Base-by-base conservation (phyloP, 371 early-diverging fungal genomes). In the Rhizopus stolonifer region DNA sequence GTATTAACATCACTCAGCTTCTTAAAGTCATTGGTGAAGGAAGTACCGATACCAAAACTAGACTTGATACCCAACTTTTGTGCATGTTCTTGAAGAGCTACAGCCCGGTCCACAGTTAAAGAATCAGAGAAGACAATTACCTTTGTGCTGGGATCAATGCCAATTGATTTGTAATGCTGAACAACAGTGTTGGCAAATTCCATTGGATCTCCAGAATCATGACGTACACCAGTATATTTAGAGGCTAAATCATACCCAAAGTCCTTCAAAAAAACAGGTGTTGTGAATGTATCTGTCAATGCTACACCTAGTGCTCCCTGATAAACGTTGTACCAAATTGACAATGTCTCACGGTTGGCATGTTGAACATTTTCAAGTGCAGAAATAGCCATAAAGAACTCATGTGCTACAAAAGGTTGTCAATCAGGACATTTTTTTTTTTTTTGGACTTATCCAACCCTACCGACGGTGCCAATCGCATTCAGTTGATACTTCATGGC, bases 331-430 rank as follows among this genome's bases (percentile, higher is more conserved):
- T 76, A 56, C 91, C 91, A 91, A 29, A 72, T 78, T 6, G 68
- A 47, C 22, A 90, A 50, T 2, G 89, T 82, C 23, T 74, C 65
- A 8, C 66, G 65, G 51, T 90, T 89, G 1, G 84, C 89, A 36
- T 76, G 70, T 24, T 73, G 54, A 7, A 88, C 72, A 15, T 80
- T 83, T 34, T 80, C 80, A 39, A 89, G 58, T 11, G 87, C 89
- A 7, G 88, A 84, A n/a, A 81, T 65, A 1, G 81, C 91, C 89
- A 89, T 90, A 51, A 81, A 85, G 76, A 85, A 90, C 46, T 90
- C 91, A 61, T 90, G 91, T 0, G 86, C 85, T 52, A 14, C 19
- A 11, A 18, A 15, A 34, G 36, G 21, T 4, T n/a, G 14, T 11
- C 36, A 4, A 19, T n/a, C 11, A 44, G n/a, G 22, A 34, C 24